Percentiles rank a stretch among this genome's conserved stretches.
Evolutionary conservation across 2,329 filamentous ascomycete genomes (phyloP).

Genomic region (Alternaria sp.): DNA sequence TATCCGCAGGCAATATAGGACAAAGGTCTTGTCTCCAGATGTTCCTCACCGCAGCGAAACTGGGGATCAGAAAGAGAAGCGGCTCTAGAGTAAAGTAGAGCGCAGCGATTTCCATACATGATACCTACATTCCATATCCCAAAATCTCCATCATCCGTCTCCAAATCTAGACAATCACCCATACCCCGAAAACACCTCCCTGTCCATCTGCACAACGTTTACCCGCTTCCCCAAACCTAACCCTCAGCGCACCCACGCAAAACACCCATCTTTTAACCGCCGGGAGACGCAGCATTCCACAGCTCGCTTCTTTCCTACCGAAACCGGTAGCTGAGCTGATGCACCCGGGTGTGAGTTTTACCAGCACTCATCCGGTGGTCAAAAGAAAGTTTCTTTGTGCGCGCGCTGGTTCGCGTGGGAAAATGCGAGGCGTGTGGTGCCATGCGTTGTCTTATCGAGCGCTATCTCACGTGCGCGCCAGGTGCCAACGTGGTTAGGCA

Average conservation of each 20-base stretch:
- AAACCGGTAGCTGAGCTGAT: conserved; percentile 4
- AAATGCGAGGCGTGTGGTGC: background rate
- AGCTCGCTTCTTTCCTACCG: conserved; percentile 1
- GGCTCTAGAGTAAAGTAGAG: background rate
- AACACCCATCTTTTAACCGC: conserved; percentile 13
- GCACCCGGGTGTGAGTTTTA: conserved; percentile 1
- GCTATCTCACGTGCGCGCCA: background rate
- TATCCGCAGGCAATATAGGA: background rate
- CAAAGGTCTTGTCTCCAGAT: background rate
- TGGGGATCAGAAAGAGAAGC: background rate
- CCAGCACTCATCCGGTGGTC: conserved; percentile 4
- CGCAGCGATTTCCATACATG: background rate
- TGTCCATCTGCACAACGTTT: background rate
- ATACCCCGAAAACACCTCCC: background rate
- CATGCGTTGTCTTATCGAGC: background rate
- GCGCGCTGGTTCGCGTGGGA: background rate
- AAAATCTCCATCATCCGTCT: background rate
- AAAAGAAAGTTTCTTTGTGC: background rate
- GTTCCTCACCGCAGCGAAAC: background rate
- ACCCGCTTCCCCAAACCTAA: background rate
- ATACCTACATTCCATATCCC: background rate
- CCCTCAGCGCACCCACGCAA: background rate
- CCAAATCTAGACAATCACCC: background rate
- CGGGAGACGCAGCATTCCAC: conserved; percentile 12
- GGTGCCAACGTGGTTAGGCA: background rate